Evolutionary conservation across 306 rosid species (phyloP), one percentile per base, ranked within the genome.

Genomic region (Crotalaria pallida): DNA sequence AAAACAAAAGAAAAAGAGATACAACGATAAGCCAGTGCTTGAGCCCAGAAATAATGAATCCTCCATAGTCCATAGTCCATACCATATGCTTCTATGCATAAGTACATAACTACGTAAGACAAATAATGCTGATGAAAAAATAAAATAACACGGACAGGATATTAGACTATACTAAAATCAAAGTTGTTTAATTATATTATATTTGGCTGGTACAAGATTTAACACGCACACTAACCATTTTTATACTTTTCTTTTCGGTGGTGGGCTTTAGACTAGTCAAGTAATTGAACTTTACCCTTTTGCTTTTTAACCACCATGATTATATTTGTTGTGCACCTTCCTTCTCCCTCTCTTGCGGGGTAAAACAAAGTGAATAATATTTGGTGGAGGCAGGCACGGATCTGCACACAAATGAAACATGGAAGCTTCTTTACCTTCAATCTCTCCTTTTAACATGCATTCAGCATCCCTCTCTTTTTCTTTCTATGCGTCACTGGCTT

Each of bases 261-360:
- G 52, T n/a, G 69, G 63, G 73, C 67, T 48, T 26, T 76, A 71
- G 74, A 71, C 77, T 49, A 48, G 84, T 69, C 77, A 61, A 38
- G 73, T 67, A 65, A 75, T 34, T 6, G 8, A 60, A 66, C 85
- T 74, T 48, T 69, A 50, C 29, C 43, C 73, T 84, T 86, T 86
- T 72, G 45, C 88, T 83, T 84, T 71, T 68, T 50, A 80, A 60
- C 66, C 36, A 51, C 23, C 79, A 53, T 24, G 66, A 50, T 80
- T 74, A 22, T 22, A 31, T 72, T 34, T 40, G 36, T 34, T 40
- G 36, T 40, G 44, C 71, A 24, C 60, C 58, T 58, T 47, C 60
- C 58, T 58, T 47, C 58, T 26, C 19, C 40, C 43, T 7, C 21
- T 27, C 19, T 74, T 55, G 56, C 18, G 10, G 58, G 48, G 48